Evolutionary conservation across 1,284 basidiomycete species (phyloP).

Genomic region (Sparassis latifolia): DNA sequence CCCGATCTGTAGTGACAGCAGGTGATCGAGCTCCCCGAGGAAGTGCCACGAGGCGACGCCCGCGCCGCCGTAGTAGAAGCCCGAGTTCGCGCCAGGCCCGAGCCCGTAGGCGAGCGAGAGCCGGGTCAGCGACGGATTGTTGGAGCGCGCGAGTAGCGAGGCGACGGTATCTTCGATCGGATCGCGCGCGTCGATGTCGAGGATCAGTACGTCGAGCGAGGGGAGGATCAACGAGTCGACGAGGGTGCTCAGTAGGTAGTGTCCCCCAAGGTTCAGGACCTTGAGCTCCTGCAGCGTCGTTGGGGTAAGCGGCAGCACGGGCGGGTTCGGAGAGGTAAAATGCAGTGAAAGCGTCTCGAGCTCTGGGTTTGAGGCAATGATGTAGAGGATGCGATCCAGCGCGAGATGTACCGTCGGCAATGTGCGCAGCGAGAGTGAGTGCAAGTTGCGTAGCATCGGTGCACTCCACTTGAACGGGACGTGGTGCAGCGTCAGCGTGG

Average conservation of each 20-base stretch:
- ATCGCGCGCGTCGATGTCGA: conserved; percentile 64
- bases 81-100: conserved; percentile 26
- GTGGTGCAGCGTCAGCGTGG: conserved; percentile 55
- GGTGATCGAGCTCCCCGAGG: conserved; percentile 36
- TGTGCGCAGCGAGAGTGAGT: conserved; percentile 52
- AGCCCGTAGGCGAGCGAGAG: conserved; percentile 55
- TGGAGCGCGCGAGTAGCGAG: conserved; percentile 50
- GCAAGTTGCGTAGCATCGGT: conserved; percentile 55
- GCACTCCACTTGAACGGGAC: conserved; percentile 73
- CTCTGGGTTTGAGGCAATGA: conserved; percentile 47
- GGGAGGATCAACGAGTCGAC: conserved; percentile 58
- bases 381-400: conserved; percentile 57
- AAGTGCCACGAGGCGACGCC: conserved; percentile 44
- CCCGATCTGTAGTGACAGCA: conserved; percentile 55
- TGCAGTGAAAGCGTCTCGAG: conserved; percentile 53
- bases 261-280: conserved; percentile 54
- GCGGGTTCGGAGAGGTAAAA: conserved; percentile 49
- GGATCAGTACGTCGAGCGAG: conserved; percentile 42
- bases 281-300: conserved; percentile 46
- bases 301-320: conserved; percentile 52
- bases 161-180: conserved; percentile 61
- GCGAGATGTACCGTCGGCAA: conserved; percentile 57
- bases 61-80: conserved; percentile 36
- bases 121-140: conserved; percentile 44
- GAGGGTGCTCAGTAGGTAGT: conserved; percentile 54